These are phyloP conservation scores for Botrytis byssoidea DNA, from an alignment of 2,329 filamentous ascomycete genomes.

Conservation along the genomic window DNA sequence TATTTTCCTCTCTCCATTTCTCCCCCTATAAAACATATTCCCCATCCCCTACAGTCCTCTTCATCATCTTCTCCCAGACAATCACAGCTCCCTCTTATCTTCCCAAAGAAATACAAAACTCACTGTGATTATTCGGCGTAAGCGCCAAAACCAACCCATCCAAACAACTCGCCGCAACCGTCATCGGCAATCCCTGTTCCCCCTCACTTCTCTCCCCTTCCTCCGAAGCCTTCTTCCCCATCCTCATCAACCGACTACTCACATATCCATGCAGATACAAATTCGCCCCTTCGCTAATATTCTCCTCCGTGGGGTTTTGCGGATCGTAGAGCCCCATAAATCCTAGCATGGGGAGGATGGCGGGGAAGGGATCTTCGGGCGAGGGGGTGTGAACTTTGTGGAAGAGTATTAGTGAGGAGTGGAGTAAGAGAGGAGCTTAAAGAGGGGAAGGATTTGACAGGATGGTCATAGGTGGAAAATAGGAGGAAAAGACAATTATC, in stretches of 20 bases:
- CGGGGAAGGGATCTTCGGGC: slow-evolving; percentile 46
- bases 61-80: slow-evolving; percentile 56
- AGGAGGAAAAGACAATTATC: not conserved
- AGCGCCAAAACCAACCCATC: slow-evolving; percentile 79
- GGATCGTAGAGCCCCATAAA: slow-evolving; percentile 71
- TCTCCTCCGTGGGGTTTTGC: slow-evolving; percentile 48
- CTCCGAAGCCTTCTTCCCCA: not conserved
- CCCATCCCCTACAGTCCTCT: not conserved
- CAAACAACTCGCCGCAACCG: slow-evolving; percentile 69
- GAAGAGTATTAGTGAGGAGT: not conserved
- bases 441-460: not conserved
- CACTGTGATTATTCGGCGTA: slow-evolving; percentile 77
- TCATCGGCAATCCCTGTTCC: slow-evolving; percentile 59
- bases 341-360: slow-evolving; percentile 79
- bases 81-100: not conserved
- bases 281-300: slow-evolving; percentile 61
- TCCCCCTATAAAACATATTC: not conserved
- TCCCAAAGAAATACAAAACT: slow-evolving; percentile 37
- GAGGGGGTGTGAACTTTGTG: slow-evolving; percentile 57
- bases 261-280: slow-evolving; percentile 86
- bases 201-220: not conserved
- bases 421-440: too few relatives aligned
- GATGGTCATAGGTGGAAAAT: too few relatives aligned
- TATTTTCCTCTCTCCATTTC: not conserved
- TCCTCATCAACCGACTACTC: slow-evolving; percentile 71